Evolutionary conservation across 441 rosid genomes (phyloP).

Genomic region (Cnidoscolus chayamansa): DNA sequence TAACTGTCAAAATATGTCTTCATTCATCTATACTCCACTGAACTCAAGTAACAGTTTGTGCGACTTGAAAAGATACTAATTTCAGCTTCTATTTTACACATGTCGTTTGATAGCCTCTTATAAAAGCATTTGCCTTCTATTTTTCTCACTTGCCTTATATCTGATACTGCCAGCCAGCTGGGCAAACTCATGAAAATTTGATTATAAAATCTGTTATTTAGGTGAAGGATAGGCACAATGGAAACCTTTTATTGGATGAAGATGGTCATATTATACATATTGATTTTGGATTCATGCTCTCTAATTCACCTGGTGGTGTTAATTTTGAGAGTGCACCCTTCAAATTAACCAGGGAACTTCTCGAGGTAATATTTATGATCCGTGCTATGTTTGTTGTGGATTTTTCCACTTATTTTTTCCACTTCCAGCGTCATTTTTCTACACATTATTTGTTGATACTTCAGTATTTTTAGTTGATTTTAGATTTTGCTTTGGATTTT

Average conservation of each 20-base stretch:
- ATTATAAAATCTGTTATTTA: constrained; percentile 19
- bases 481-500: constrained; percentile 7
- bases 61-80: neutral
- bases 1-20: neutral
- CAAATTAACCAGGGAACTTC: constrained; percentile 95
- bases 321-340: constrained; percentile 97
- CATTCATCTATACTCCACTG: neutral
- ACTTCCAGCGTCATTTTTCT: neutral
- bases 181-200: neutral
- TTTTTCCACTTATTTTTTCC: neutral
- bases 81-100: neutral
- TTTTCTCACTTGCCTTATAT: neutral
- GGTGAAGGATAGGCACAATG: constrained; percentile 98
- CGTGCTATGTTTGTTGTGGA: neutral
- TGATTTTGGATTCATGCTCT: constrained; percentile 98
- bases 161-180: neutral
- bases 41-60: neutral
- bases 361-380: constrained; percentile 53
- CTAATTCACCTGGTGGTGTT: constrained; percentile 98
- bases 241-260: constrained; percentile 90
- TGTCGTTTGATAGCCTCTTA: neutral
- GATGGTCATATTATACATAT: constrained; percentile 98
- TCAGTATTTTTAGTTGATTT: constrained; percentile 10
- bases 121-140: too few species aligned
- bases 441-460: constrained; percentile 16